phyloP scores from a whole-genome alignment of 2,329 filamentous ascomycete species.

The Fusarium protoensiforme region DNA sequence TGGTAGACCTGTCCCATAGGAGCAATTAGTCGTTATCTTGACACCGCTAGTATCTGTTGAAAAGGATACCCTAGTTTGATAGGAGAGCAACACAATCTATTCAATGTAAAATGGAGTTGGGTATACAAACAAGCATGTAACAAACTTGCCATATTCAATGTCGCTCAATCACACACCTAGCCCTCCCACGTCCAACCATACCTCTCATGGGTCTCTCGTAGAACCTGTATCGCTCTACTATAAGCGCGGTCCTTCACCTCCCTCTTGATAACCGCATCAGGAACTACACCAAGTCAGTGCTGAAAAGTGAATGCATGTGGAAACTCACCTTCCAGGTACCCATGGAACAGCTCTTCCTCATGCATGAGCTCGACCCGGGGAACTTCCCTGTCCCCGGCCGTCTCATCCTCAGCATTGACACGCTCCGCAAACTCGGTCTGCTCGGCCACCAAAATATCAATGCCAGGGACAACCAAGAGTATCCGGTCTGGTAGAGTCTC shows the following conservation, averaged over 20 bases:
- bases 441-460: constrained; percentile 56
- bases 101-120: neutral
- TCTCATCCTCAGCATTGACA: constrained; percentile 39
- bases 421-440: constrained; percentile 52
- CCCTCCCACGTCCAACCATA: constrained; percentile 32
- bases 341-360: constrained; percentile 42
- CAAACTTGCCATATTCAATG: neutral
- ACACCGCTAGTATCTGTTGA: neutral
- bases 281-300: constrained; percentile 21
- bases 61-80: neutral
- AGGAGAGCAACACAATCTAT: neutral
- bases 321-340: constrained; percentile 43
- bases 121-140: neutral
- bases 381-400: neutral
- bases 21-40: neutral
- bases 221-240: constrained; percentile 21
- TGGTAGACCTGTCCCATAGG: neutral
- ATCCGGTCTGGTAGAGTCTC: constrained; percentile 51
- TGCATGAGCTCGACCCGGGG: constrained; percentile 37
- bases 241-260: constrained; percentile 29
- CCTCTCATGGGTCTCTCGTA: constrained; percentile 27
- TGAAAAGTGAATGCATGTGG: neutral
- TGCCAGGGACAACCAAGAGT: constrained; percentile 52
- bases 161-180: neutral
- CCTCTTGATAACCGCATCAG: constrained; percentile 24